phyloP scores from a whole-genome alignment of 1,139 yeast genomes.

The Scheffersomyces lignicola region DNA sequence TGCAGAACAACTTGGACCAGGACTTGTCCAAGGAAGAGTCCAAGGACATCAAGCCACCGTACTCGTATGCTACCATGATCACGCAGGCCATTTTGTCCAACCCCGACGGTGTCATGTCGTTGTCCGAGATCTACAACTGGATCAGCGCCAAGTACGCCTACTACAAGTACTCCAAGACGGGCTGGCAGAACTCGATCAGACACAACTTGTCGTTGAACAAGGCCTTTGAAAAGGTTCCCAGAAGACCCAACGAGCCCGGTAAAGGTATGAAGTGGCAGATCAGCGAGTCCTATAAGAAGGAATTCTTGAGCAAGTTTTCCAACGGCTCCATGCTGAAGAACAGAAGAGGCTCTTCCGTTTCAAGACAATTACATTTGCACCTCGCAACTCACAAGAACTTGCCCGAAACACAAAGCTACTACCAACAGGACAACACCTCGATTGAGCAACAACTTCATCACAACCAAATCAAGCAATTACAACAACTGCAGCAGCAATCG shows the following conservation, averaged over 20 bases:
- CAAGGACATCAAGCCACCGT: slow-evolving; percentile 93
- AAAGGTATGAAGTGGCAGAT: slow-evolving; percentile 99
- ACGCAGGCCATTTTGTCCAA: slow-evolving; percentile 94
- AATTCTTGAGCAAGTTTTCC: slow-evolving; percentile 75
- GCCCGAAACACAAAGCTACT: slow-evolving; percentile 50
- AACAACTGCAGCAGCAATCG: slow-evolving; percentile 16
- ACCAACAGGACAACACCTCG: slow-evolving; percentile 19
- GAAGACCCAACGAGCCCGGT: slow-evolving; percentile 95
- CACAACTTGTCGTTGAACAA: slow-evolving; percentile 60
- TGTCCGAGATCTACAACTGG: slow-evolving; percentile 92
- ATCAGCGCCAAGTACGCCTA: slow-evolving; percentile 85
- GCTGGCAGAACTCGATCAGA: slow-evolving; percentile 68
- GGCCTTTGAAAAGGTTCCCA: slow-evolving; percentile 86
- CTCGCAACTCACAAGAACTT: slow-evolving; percentile 68
- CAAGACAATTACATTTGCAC: slow-evolving; percentile 75
- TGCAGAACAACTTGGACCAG: slow-evolving; percentile 54
- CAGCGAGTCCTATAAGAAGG: slow-evolving; percentile 78
- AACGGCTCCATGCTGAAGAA: slow-evolving; percentile 72
- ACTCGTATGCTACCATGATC: slow-evolving; percentile 96
- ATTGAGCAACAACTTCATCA: slow-evolving; percentile 13
- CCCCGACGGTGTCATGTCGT: slow-evolving; percentile 81
- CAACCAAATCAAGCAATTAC: slow-evolving; percentile 13
- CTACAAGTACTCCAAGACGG: slow-evolving; percentile 90
- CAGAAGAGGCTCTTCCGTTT: slow-evolving; percentile 77
- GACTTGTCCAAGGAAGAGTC: slow-evolving; percentile 88